Base-by-base conservation (phyloP, 371 early-diverging fungal genomes). In the Mortierella sp. region DNA sequence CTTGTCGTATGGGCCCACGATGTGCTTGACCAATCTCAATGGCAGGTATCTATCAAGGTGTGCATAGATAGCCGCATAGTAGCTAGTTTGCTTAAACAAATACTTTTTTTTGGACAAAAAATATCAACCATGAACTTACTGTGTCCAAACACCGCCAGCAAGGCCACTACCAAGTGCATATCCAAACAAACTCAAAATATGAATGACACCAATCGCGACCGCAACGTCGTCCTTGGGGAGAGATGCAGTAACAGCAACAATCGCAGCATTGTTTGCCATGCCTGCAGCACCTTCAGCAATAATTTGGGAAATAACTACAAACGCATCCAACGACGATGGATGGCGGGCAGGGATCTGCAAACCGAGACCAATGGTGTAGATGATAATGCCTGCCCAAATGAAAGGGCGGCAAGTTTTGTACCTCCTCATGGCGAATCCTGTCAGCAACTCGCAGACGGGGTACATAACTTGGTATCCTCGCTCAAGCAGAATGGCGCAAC, bases 321-420 rank as follows among this genome's bases (percentile, higher is more conserved):
- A 86, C 11, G 73, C 83, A 71, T 77, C 82, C n/a, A 80, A 77
- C 1, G 88, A 86, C 9, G 57, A 40, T 1, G 89, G 83, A 61
- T 73, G 67, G 43, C 89, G 88, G 46, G 89, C 82, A 10, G 83
- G 88, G 16, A 89, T 88, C 89, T 88, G 88, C 5, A 88, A 64
- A 10, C 89, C 89, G 43, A 84, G 71, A 59, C 89, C 88, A 11
- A 88, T 64, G 0, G 88, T 71, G 43, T 78, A 75, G 26, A 86
- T 74, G 16, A 75, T 50, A 64, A 83, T 70, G n/a, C 90, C 90
- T 28, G 53, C 43, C 71, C 83, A 80, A 31, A 89, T 80, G 73
- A 83, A 79, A 5, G 88, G 89, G 26, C 89, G 82, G 71, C 79
- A 88, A 16, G 73, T 73, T 19, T 86, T 82, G 69, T 69, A 82